These are phyloP conservation scores for Scedosporium dehoogii DNA, from an alignment of 2,329 filamentous ascomycete genomes.

Conservation along the genomic window DNA sequence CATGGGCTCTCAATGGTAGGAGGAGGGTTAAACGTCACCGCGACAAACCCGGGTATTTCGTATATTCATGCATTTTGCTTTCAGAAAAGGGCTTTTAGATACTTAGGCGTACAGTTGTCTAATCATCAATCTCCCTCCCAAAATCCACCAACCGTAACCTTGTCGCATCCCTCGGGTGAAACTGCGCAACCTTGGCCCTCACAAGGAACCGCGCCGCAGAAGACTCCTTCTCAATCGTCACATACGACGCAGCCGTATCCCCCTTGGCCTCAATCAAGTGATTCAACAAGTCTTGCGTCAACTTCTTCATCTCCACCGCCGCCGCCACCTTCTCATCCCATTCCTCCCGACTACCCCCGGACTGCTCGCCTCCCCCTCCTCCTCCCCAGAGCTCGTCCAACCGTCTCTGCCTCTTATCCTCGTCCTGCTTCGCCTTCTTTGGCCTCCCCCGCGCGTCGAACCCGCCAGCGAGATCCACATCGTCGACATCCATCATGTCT, in stretches of 20 bases:
- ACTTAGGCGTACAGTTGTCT: slow-evolving; percentile 7
- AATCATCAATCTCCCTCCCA: slow-evolving; percentile 51
- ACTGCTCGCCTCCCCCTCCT: slow-evolving; percentile 26
- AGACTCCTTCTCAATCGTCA: slow-evolving; percentile 48
- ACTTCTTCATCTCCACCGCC: slow-evolving; percentile 45
- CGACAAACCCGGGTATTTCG: no score
- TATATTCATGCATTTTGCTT: no score
- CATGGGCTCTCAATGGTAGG: no score
- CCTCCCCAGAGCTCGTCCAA: slow-evolving; percentile 56
- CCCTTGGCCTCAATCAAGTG: slow-evolving; percentile 43
- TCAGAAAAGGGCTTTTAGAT: no score
- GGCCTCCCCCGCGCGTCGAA: slow-evolving; percentile 50
- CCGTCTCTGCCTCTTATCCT: slow-evolving; percentile 45
- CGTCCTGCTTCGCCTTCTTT: slow-evolving; percentile 32
- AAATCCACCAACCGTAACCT: slow-evolving; percentile 52
- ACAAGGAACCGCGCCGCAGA: slow-evolving; percentile 55
- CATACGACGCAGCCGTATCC: slow-evolving; percentile 46
- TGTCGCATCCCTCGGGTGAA: slow-evolving; percentile 54
- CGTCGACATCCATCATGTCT: slow-evolving; percentile 55
- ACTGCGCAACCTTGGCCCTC: slow-evolving; percentile 54
- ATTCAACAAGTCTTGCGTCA: slow-evolving; percentile 53
- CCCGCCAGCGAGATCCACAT: slow-evolving; percentile 47
- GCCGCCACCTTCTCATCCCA: slow-evolving; percentile 41
- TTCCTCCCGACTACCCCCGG: slow-evolving; percentile 17
- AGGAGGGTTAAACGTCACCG: no score